A percentile compares a stretch with the other conserved stretches of the same genome.
Evolutionary conservation across 129 eudicot species (phyloP).

Genomic region (Dittrichia graveolens): DNA sequence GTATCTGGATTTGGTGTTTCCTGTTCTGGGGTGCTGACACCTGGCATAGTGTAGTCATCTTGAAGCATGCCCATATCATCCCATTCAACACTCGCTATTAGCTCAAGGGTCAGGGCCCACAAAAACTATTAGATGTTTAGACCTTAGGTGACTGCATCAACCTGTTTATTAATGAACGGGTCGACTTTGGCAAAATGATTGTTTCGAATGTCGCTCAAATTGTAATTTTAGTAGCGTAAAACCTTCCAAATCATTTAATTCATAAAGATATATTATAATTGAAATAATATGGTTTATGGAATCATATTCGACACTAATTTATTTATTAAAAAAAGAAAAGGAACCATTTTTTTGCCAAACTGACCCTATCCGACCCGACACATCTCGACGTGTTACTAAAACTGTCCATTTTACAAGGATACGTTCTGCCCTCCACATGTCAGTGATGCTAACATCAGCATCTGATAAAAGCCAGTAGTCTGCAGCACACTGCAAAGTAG

Average conservation of each 20-base stretch:
- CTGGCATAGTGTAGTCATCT: conserved; percentile 43
- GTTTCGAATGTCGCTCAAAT: too few relatives aligned
- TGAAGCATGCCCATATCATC: conserved; percentile 44
- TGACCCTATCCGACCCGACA: neutral
- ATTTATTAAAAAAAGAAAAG: neutral
- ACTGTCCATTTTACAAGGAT: conserved; percentile 43
- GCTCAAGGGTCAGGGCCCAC: conserved; percentile 43
- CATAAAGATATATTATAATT: neutral
- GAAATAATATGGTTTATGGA: neutral
- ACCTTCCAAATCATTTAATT: neutral
- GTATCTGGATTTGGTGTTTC: conserved; percentile 56
- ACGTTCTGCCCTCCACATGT: conserved; percentile 83
- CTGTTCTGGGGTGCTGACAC: conserved; percentile 49
- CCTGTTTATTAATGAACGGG: neutral
- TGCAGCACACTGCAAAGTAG: conserved; percentile 70
- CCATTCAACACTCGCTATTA: conserved; percentile 73
- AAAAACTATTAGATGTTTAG: too few relatives aligned
- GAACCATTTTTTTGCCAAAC: neutral
- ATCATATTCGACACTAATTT: neutral
- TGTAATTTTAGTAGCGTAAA: neutral
- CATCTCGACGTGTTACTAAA: too few relatives aligned
- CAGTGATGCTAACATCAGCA: conserved; percentile 80
- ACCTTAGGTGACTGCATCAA: neutral
- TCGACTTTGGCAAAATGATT: neutral
- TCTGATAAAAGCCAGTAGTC: conserved; percentile 95